These are phyloP conservation scores for Starmera dryadoides DNA, from an alignment of 805 yeast genomes.

Conservation along the genomic window DNA sequence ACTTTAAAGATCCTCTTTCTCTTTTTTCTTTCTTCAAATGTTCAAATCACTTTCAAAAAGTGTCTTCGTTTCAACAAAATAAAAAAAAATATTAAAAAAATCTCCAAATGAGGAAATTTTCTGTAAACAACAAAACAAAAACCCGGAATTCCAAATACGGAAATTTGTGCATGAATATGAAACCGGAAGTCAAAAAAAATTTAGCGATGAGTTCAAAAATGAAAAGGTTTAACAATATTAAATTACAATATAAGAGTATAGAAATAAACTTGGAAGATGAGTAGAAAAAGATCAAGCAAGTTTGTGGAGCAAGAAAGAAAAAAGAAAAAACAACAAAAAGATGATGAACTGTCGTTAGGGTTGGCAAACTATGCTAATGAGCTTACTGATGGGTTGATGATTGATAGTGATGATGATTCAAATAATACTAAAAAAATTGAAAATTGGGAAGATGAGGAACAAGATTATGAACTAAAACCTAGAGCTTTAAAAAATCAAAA, in stretches of 20 bases:
- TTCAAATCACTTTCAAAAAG: no score
- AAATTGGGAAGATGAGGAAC: conserved; percentile 65
- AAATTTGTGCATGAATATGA: no score
- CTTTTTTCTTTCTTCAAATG: no score
- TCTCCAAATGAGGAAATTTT: background rate
- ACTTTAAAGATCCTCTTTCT: no score
- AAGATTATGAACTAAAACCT: conserved; percentile 71
- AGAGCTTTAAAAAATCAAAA: conserved; percentile 42
- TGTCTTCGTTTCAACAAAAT: no score
- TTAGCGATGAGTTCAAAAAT: background rate
- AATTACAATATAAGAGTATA: background rate
- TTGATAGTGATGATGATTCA: background rate
- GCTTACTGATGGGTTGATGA: conserved; percentile 3
- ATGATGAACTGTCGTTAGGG: conserved; percentile 15
- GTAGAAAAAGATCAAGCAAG: conserved; percentile 28
- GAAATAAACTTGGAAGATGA: conserved; percentile 21
- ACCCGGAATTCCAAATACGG: no score
- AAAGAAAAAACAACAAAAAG: conserved; percentile 17
- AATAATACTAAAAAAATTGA: background rate
- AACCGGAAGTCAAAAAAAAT: background rate
- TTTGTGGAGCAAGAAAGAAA: conserved; percentile 24
- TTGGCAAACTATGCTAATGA: conserved; percentile 15
- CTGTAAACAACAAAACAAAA: background rate
- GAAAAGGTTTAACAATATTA: background rate
- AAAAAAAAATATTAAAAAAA: conserved; percentile 2